Base-by-base conservation (phyloP, 805 yeast species). In the Metschnikowia matae region DNA sequence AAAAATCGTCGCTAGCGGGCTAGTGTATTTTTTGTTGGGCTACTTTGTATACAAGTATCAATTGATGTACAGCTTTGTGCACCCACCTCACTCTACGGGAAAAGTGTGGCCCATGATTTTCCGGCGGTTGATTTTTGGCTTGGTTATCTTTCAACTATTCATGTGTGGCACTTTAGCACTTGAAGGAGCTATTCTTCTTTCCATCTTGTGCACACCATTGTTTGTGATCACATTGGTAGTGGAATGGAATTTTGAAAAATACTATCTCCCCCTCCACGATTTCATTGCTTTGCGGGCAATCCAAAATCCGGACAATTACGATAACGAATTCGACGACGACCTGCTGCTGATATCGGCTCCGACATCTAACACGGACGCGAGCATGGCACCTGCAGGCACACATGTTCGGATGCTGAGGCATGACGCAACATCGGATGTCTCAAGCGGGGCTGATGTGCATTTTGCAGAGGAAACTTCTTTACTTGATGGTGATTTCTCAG, bases 21-120 rank as follows among this genome's bases (percentile, higher is more conserved):
- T 82, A 42, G 79, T 74, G 13, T 82, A 82, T 58, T 82, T 82
- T 53, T 62, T 73, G 10, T 59, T 82, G 33, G 86, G 85, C 0
- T 80, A 74, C 58, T 81, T 78, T 58, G 83, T 79, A 13, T 82
- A 80, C 64, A 82, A 82, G 63, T 82, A 82, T 58, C 87, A 82
- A 67, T 67, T 82, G 54, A 75, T 81, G 15, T 82, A 81, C 62
- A 77, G 82, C 51, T 77, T 75, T 70, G 84, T 82, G 23, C 86
- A 82, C 57, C 82, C 84, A 0, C 83, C 81, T 21, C 85, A 82
- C 62, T 79, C 84, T 13, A 82, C 86, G 0, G 87, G 87, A 4
- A 80, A 80, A 57, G 83, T 80, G 3, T 82, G 87, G 87, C 84
- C 84, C 2, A 77, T 81, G 66, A 79, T 82, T 6, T 80, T 81